Base-by-base conservation (phyloP, 1,284 basidiomycete genomes). In the Cryptococcus hybrid region DNA sequence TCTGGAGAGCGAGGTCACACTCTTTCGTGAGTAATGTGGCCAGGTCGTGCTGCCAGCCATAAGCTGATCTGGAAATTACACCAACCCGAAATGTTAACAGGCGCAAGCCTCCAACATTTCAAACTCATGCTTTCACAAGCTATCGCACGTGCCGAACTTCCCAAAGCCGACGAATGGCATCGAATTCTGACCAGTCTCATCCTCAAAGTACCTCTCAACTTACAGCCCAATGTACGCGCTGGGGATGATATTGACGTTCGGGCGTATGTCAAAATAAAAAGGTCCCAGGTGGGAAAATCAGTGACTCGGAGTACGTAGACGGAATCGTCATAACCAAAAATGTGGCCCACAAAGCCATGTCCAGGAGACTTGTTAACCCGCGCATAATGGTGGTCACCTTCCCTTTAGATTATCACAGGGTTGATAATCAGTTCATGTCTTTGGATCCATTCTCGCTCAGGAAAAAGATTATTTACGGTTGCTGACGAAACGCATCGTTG, bases 261-360 rank as follows among this genome's bases (percentile, higher is more conserved):
- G 49, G 84, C 89, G 35, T 97, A 96, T 67, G 91, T 99, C 63
- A 99, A 99, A 81, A 94, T 99, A 78, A 99, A 99, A 95, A 96
- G 77, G 89, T 99, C 15, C 94, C 96, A 0, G 96, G 96, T 11
- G 96, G 96, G 9, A 82, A 84, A 52, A 92, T 94, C 39, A 84
- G 82, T 37, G 92, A 99, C 74, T 96, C 92, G 9, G 94, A 98
- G 80, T 99, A 95, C 69, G 90, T 99, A 51, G 90, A 95, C 62
- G 96, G 96, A 3, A 92, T 90, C 8, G 93, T 99, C 51, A 96
- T 98, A 70, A 95, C 93, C 18, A 98, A 99, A 82, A 97, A 99
- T 66, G 88, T 98, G 5, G 91, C 94, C 4, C 95, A 98, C 75
- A 97, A 97, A 78, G 85, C 75, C 40, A 83, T 84, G 82, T 70